These are phyloP conservation scores for Flaveria bidentis DNA, from an alignment of 129 eudicot species.

Conservation along the genomic window DNA sequence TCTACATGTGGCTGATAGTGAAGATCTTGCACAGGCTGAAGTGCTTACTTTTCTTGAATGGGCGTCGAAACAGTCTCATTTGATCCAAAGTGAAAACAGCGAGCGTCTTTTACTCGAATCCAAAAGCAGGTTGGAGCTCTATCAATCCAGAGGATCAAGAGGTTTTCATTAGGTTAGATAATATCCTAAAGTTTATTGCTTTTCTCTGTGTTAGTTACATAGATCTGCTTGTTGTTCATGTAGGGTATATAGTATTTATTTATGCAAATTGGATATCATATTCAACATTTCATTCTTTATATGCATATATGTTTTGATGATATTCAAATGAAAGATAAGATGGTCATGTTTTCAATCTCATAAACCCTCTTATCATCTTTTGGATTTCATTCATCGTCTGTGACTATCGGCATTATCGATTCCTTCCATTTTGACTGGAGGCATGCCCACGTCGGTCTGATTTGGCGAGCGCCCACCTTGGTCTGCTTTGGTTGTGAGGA, in stretches of 20 bases:
- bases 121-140: conserved; percentile 47
- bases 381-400: background rate
- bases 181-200: conserved; percentile 5
- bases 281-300: conserved; percentile 3
- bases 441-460: background rate
- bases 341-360: background rate
- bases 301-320: background rate
- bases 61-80: conserved; percentile 44
- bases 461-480: background rate
- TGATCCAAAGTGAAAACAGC: conserved; percentile 31
- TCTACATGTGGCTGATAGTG: conserved; percentile 39
- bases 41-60: conserved; percentile 50
- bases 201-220: conserved; percentile 7
- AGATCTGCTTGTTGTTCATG: conserved; percentile 14
- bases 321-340: background rate
- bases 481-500: background rate
- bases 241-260: conserved; percentile 25
- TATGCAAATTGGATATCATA: conserved; percentile 15
- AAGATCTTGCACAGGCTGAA: conserved; percentile 44
- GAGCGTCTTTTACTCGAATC: conserved; percentile 39
- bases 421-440: background rate
- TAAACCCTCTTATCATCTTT: background rate
- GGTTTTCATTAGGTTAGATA: conserved; percentile 41
- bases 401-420: background rate
- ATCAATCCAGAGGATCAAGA: conserved; percentile 54